phyloP scores from a whole-genome alignment of 2,329 filamentous ascomycete genomes.

The Botryotinia convoluta region DNA sequence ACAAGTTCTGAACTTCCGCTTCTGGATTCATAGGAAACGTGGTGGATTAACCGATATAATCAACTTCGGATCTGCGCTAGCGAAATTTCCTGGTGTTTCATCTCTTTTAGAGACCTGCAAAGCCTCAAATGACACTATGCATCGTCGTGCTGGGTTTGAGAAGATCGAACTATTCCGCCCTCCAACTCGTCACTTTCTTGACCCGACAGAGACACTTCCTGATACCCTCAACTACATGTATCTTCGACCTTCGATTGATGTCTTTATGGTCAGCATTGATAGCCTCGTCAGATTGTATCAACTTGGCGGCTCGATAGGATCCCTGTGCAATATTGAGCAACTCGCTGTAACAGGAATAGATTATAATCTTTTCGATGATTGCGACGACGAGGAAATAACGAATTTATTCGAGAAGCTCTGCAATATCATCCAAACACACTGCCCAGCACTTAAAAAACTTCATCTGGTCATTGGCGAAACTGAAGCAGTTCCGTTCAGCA shows the following conservation, averaged over 20 bases:
- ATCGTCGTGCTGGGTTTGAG: neutral
- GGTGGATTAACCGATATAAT: neutral
- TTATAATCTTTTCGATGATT: neutral
- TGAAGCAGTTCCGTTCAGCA: neutral
- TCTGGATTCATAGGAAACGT: neutral
- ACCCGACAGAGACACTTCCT: neutral
- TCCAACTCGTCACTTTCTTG: neutral
- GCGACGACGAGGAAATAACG: too few relatives aligned
- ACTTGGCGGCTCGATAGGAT: neutral
- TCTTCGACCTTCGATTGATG: neutral
- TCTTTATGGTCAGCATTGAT: neutral
- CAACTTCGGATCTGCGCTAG: neutral
- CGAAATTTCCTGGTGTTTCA: neutral
- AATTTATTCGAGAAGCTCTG: neutral
- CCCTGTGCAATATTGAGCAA: neutral
- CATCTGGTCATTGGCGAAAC: neutral
- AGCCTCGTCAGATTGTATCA: neutral
- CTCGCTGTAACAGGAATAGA: neutral
- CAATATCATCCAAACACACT: neutral
- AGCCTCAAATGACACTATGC: neutral
- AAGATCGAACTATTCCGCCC: neutral
- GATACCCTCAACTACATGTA: neutral
- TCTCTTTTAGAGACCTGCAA: neutral
- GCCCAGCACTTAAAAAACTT: neutral
- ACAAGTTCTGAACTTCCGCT: neutral